These are phyloP conservation scores for Gossypium gossypioides DNA, from an alignment of 441 rosid species.

Conservation along the genomic window DNA sequence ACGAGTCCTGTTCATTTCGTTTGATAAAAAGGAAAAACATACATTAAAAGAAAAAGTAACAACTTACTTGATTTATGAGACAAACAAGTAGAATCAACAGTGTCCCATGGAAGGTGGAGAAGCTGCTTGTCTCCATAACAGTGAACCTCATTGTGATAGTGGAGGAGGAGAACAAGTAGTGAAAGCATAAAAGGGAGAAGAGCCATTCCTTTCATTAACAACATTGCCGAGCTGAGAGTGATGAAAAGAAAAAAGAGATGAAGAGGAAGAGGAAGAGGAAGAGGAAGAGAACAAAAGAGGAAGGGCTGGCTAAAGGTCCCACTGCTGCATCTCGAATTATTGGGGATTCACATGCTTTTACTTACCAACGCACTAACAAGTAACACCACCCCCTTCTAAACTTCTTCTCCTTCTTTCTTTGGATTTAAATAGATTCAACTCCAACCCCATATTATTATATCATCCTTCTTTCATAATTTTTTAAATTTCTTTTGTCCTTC, in stretches of 20 bases:
- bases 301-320: constrained; percentile 55
- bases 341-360: constrained; percentile 68
- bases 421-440: not conserved
- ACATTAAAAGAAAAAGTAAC: not conserved
- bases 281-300: constrained; percentile 51
- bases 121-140: constrained; percentile 30
- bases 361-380: not conserved
- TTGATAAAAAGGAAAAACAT: too few relatives aligned
- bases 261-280: constrained; percentile 13
- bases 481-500: too few relatives aligned
- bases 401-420: not conserved
- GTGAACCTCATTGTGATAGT: constrained; percentile 20
- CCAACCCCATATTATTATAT: not conserved
- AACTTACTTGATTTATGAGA: constrained; percentile 55
- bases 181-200: constrained; percentile 12
- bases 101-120: constrained; percentile 28
- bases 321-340: constrained; percentile 70
- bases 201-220: constrained; percentile 26
- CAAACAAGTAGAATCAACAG: constrained; percentile 30
- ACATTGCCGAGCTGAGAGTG: constrained; percentile 24
- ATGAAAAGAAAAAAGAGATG: not conserved
- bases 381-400: not conserved
- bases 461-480: too few relatives aligned
- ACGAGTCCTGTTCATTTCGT: not conserved
- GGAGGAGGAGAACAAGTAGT: constrained; percentile 18